These are phyloP conservation scores for Sabuloglossum arenarium DNA, from an alignment of 495 filamentous ascomycete genomes.

Conservation along the genomic window DNA sequence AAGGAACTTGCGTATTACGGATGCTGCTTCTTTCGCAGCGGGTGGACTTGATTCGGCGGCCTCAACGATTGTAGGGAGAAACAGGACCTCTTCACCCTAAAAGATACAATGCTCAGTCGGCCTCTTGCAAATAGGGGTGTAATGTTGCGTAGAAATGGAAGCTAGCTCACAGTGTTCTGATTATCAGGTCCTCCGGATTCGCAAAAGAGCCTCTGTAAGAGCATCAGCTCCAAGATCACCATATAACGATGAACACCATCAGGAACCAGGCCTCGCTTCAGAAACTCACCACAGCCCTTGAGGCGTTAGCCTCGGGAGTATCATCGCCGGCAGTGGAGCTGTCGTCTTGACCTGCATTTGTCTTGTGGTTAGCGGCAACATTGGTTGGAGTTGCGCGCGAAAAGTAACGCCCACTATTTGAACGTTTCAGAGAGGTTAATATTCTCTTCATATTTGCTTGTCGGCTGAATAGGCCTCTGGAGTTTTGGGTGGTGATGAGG, in stretches of 20 bases:
- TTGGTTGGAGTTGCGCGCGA: not conserved
- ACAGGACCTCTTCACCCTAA: slow-evolving; percentile 72
- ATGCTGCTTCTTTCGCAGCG: slow-evolving; percentile 59
- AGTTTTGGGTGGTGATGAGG: not conserved
- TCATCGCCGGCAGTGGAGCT: slow-evolving; percentile 15
- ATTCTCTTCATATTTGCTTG: slow-evolving; percentile 5
- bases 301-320: slow-evolving; percentile 35
- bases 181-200: slow-evolving; percentile 46
- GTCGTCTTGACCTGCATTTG: not conserved
- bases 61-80: slow-evolving; percentile 89
- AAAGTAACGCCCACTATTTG: not conserved
- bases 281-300: slow-evolving; percentile 27
- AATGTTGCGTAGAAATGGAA: not conserved
- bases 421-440: slow-evolving; percentile 2
- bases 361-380: not conserved
- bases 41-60: slow-evolving; percentile 74
- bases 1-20: slow-evolving; percentile 63
- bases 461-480: not conserved
- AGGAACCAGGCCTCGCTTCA: not conserved
- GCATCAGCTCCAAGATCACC: slow-evolving; percentile 17
- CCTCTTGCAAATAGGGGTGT: too few species aligned
- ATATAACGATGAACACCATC: not conserved
- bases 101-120: not conserved
- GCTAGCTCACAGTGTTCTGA: slow-evolving; percentile 25
- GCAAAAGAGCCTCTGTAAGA: slow-evolving; percentile 50